These are phyloP conservation scores for Syzygium oleosum DNA, from an alignment of 345 rosid species.

Conservation along the genomic window DNA sequence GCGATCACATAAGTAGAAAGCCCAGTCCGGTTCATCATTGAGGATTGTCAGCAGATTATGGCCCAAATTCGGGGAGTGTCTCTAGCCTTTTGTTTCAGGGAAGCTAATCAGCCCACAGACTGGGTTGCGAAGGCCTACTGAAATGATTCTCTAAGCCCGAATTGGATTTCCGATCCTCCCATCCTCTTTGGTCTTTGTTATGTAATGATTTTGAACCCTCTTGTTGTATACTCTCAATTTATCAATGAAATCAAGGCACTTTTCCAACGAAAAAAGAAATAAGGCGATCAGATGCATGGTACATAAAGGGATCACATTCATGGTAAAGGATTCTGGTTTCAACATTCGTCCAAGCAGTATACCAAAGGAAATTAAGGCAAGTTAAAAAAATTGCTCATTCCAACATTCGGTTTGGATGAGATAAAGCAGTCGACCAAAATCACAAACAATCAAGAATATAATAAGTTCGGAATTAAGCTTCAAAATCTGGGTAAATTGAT, in stretches of 20 bases:
- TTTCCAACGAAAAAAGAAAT: not conserved
- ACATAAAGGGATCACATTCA: not conserved
- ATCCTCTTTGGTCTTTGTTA: too few relatives aligned
- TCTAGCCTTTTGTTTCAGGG: too few relatives aligned
- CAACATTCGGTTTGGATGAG: not conserved
- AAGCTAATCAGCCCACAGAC: too few relatives aligned
- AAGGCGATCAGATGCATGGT: not conserved
- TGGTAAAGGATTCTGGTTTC: not conserved
- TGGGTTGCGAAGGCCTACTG: too few relatives aligned
- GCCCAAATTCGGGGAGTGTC: too few relatives aligned
- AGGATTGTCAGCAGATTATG: too few relatives aligned
- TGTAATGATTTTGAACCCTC: too few relatives aligned
- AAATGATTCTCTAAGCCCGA: too few relatives aligned
- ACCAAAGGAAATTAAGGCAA: not conserved
- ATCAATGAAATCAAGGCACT: not conserved
- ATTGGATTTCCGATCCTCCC: too few relatives aligned
- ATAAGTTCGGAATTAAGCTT: not conserved
- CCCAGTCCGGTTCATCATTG: not conserved
- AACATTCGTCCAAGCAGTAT: not conserved
- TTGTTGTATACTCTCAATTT: not conserved
- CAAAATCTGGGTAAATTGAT: not conserved
- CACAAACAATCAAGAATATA: not conserved
- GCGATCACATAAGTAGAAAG: not conserved
- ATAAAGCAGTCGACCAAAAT: too few relatives aligned
- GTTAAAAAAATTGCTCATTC: not conserved